These are phyloP conservation scores for Fusarium pseudoanthophilum DNA, from an alignment of 2,329 filamentous ascomycete genomes.

Conservation along the genomic window DNA sequence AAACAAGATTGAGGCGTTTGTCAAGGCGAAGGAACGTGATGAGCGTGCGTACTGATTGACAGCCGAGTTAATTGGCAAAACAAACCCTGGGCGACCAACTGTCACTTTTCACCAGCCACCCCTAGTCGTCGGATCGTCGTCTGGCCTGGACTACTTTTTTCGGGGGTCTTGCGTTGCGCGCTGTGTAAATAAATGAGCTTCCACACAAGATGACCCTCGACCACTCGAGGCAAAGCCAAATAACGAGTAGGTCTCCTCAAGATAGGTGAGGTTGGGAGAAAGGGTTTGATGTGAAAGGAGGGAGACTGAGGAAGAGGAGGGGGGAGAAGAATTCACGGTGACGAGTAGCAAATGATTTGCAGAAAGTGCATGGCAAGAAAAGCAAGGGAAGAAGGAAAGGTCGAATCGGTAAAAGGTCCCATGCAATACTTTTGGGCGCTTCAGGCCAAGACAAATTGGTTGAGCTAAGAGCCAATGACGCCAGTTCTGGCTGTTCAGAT, in stretches of 20 bases:
- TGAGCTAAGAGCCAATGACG: slow-evolving; percentile 42
- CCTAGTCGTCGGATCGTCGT: slow-evolving; percentile 33
- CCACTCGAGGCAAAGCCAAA: slow-evolving; percentile 16
- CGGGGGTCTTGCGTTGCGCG: slow-evolving; percentile 14
- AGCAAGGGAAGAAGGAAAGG: slow-evolving; percentile 11
- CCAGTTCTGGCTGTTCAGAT: slow-evolving; percentile 42
- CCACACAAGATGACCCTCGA: slow-evolving; percentile 14
- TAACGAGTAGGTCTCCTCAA: slow-evolving; percentile 8
- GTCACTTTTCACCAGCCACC: slow-evolving; percentile 37
- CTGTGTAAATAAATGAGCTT: slow-evolving; percentile 29
- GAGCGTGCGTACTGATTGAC: slow-evolving; percentile 2
- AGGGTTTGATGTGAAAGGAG: slow-evolving; percentile 6
- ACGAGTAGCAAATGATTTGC: slow-evolving; percentile 28
- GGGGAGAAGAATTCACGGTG: slow-evolving; percentile 5
- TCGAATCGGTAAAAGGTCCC: slow-evolving; percentile 5
- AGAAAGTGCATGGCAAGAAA: slow-evolving; percentile 1
- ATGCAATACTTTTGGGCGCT: slow-evolving; percentile 13
- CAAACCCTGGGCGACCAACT: slow-evolving; percentile 26
- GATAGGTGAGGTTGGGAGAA: neutral
- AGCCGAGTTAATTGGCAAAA: slow-evolving; percentile 31
- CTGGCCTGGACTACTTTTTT: slow-evolving; percentile 8
- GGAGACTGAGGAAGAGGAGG: neutral
- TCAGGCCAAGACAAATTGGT: slow-evolving; percentile 35
- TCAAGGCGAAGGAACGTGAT: slow-evolving; percentile 24
- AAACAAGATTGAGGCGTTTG: slow-evolving; percentile 22